Evolutionary conservation across 129 eudicot genomes (phyloP), one percentile per base, ranked within the genome.

Genomic region (Centrapalus pauciflorus): DNA sequence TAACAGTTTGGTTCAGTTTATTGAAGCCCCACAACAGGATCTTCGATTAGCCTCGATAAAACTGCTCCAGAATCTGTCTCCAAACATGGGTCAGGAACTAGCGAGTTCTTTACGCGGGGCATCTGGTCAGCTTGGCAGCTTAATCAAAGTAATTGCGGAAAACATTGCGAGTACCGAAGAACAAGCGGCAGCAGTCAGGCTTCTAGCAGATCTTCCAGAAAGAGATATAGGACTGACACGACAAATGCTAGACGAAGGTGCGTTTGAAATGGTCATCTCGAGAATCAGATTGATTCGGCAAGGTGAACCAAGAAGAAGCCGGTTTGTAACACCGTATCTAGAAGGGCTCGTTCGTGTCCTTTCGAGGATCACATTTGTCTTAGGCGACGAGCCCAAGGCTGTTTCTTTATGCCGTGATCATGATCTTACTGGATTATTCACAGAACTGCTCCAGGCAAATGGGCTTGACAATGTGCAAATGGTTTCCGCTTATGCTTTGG

Each of bases 301-400:
- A 56, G 91, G 96, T 7, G 91, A 85, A 71, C 82, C 84, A 14
- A 85, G 90, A 74, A 85, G 96, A 19, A 67, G 54, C 50, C 91
- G 98, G 7, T 92, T 83, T 28, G 80, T 88, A 68, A 88, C 96
- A 21, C 98, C 96, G 3, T 92, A 88, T 73, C 61, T 78, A 58
- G 98, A 88, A 61, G 98, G 98, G 60, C 95, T 92, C 10, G 98
- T 92, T 19, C 81, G 86, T 17, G 90, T 88, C 57, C 95, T 92
- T 19, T 43, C 91, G 2, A 79, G 96, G 88, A 59, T 92, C 25
- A 88, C 96, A 4, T 92, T 79, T 50, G 90, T 81, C 51, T 55
- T 88, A 46, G 73, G 80, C 14, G 86, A 88, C 5, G 90, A 88
- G 38, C 87, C 95, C 2, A 81, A 73, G 16, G 95, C 89, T 1